Conservation (phyloP, 768 basidiomycete species). For the Macrolepiota dolichaula region DNA sequence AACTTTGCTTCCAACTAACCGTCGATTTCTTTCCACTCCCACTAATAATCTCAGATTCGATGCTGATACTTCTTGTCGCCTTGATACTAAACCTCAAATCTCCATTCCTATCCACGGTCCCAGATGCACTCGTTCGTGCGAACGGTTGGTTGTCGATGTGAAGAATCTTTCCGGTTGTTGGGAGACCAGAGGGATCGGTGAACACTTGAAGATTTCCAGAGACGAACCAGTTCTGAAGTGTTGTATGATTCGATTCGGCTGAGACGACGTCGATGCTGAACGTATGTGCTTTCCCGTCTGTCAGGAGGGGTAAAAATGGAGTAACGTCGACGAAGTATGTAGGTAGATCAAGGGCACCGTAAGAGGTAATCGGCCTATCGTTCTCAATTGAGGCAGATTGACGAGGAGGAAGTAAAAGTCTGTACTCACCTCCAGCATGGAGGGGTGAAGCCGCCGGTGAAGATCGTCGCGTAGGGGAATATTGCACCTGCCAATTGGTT, state of each 20-base stretch:
- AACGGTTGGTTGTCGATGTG: slow-evolving; percentile 55
- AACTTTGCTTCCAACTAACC: slow-evolving; percentile 60
- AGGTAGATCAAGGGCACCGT: slow-evolving; percentile 73
- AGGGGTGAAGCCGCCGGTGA: slow-evolving; percentile 74
- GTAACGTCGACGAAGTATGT: slow-evolving; percentile 78
- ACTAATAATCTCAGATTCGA: slow-evolving; percentile 57
- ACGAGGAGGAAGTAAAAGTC: not conserved
- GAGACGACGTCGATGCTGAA: slow-evolving; percentile 74
- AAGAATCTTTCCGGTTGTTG: slow-evolving; percentile 68
- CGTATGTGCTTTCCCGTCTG: slow-evolving; percentile 66
- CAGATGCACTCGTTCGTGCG: slow-evolving; percentile 47
- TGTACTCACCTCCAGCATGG: slow-evolving; percentile 59
- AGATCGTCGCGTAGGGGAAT: slow-evolving; percentile 58
- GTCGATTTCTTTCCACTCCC: slow-evolving; percentile 57
- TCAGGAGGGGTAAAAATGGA: slow-evolving; percentile 68
- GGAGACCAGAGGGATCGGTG: slow-evolving; percentile 56
- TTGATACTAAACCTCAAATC: slow-evolving; percentile 60
- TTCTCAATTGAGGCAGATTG: slow-evolving; percentile 16
- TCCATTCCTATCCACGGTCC: slow-evolving; percentile 34
- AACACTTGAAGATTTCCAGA: slow-evolving; percentile 69
- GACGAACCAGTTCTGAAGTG: slow-evolving; percentile 76
- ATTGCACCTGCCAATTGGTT: slow-evolving; percentile 43
- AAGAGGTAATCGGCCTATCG: slow-evolving; percentile 63
- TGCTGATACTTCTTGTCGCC: slow-evolving; percentile 53
- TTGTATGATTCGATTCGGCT: slow-evolving; percentile 59